Base-by-base conservation (phyloP, 148 eudicot genomes). In the Chenopodium suecicum region DNA sequence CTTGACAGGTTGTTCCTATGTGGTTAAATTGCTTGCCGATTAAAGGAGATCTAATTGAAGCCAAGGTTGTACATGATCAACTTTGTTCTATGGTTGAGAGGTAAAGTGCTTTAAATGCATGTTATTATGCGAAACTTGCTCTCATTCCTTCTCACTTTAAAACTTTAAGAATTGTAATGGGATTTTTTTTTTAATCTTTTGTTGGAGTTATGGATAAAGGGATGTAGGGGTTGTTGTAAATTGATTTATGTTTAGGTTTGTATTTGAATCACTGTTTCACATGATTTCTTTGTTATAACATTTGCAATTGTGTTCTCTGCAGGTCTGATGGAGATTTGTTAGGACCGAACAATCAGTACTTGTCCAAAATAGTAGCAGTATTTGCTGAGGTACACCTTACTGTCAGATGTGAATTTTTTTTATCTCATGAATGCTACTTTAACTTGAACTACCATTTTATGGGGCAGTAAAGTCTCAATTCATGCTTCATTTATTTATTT, bases 31-130 rank as follows among this genome's bases (percentile, higher is more conserved):
- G 82, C 73, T 86, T 88, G 76, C 89, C 90, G 7, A 86, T 88
- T 16, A 86, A 78, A 84, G 88, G 84, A 41, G 88, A 88, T 79
- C 25, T 84, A 25, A 73, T 84, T 54, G 90, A 88, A 82, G 90
- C 90, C 73, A 88, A 88, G 78, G 82, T 82, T 75, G 90, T 86
- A 70, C 90, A 88, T 78, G 90, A 88, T 23, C 88, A 86, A 72
- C 84, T 88, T 23, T 88, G 90, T 71, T 78, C 82, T 37, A 76
- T 88, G 90, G 85, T 88, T 63, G 90, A 88, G 74, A 86, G 87
- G 90, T 86, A 80, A 83, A 73, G 20, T 67, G 34, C 27, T 31
- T 27, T 22, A 62, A 23, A 66, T 19, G 62, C 37, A 46, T 78
- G 56, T n/a, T 23, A 74, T 46, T 31, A 16, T 58, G 52, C 37